phyloP scores from a whole-genome alignment of 2,329 filamentous ascomycete species.

The Botrytis byssoidea region DNA sequence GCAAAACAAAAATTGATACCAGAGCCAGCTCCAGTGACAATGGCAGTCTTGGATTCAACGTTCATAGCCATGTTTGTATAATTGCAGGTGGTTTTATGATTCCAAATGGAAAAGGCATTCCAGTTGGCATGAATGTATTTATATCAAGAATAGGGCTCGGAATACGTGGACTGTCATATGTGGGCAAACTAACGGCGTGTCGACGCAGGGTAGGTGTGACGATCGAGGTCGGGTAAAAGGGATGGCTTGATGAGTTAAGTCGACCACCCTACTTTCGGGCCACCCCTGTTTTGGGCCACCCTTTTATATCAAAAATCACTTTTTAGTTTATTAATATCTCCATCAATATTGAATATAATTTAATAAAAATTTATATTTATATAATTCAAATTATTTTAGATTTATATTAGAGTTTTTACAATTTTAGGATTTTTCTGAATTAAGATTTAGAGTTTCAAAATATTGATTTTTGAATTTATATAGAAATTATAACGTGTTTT shows the following conservation, averaged over 20 bases:
- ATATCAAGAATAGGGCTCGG: background rate
- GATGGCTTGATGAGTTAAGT: background rate
- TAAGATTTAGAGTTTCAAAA: too few species aligned
- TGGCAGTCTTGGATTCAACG: conserved; percentile 49
- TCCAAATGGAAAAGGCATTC: background rate
- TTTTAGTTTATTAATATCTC: too few species aligned
- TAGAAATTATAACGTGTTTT: too few species aligned
- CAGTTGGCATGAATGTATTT: background rate
- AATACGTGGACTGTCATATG: background rate
- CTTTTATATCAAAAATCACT: too few species aligned
- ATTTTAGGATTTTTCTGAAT: too few species aligned
- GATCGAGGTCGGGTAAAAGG: background rate
- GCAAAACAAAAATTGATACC: conserved; percentile 51
- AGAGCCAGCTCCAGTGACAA: conserved; percentile 55
- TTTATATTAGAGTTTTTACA: too few species aligned
- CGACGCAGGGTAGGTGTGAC: background rate
- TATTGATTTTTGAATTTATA: too few species aligned
- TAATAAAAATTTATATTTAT: too few species aligned
- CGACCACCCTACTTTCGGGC: too few species aligned
- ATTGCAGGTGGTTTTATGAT: background rate
- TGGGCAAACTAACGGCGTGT: background rate
- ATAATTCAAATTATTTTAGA: too few species aligned
- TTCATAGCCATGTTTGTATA: conserved; percentile 33
- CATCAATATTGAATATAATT: too few species aligned
- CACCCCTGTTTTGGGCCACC: too few species aligned